Percentiles rank a stretch among this genome's conserved stretches.
Conservation (phyloP, 257 asterid genomes). For the Solanum habrochaites region DNA sequence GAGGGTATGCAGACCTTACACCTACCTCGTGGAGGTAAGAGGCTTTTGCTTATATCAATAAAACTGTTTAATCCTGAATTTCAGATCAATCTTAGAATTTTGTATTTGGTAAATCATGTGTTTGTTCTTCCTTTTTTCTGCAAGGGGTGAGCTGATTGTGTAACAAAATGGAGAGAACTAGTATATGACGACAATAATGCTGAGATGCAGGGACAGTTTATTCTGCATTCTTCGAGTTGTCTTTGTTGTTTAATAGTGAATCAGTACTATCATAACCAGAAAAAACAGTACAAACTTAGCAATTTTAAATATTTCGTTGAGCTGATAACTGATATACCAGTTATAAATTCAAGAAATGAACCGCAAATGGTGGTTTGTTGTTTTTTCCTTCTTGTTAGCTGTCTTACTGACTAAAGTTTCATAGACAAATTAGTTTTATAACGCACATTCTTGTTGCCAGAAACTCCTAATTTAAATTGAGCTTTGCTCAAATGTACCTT, state of each 20-base stretch:
- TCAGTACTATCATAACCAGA: neutral
- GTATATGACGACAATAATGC: neutral
- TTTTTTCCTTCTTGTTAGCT: neutral
- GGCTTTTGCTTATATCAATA: neutral
- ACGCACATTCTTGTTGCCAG: neutral
- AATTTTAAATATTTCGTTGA: neutral
- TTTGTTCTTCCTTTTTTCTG: neutral
- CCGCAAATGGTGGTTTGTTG: neutral
- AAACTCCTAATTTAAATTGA: neutral
- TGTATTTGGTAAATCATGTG: neutral
- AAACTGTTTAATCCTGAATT: neutral
- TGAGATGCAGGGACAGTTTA: neutral
- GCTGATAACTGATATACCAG: neutral
- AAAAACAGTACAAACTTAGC: neutral
- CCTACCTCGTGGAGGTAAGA: neutral
- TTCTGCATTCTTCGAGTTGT: neutral
- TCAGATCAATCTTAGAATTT: neutral
- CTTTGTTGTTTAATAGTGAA: neutral
- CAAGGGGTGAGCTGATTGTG: neutral
- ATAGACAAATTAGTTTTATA: neutral
- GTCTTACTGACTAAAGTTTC: neutral
- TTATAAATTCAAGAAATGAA: neutral
- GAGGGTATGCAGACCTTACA: neutral
- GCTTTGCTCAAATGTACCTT: neutral
- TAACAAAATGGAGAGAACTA: neutral